Base-by-base conservation (phyloP, 2,329 filamentous ascomycete species). In the Cladosporium sp. region DNA sequence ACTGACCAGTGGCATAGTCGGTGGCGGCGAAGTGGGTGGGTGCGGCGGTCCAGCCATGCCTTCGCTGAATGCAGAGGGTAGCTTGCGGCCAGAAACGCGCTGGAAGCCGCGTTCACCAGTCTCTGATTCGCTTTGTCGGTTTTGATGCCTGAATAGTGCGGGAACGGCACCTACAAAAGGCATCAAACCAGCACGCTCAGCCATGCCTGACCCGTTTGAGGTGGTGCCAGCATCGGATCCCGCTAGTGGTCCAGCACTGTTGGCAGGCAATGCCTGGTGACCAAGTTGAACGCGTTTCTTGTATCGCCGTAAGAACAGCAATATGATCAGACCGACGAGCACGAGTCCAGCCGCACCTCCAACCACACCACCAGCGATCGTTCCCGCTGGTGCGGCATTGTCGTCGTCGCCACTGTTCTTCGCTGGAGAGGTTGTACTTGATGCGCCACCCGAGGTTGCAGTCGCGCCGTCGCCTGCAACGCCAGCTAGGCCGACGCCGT, bases 341-440 rank as follows among this genome's bases (percentile, higher is more conserved):
- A 82, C 79, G 34, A 81, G 66, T 25, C 83, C 84, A 34, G 83
- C 82, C 50, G 85, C 76, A 45, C 83, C 83, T 15, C 84, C 84
- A 24, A 87, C 76, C n/a, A 86, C 81, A 47, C 83, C 83, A 7
- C 84, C 84, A 19, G 85, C 82, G 3, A 86, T 79, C 58, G 78
- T 77, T 15, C 78, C 78, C 22, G 80, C 82, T 44, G 75, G 73
- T 6, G 77, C 69, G 19, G 72, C 67, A 34, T 59, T 62, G 15
- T 65, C 61, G 28, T 62, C 60, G 32, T 52, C 45, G 32, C 55
- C 58, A 28, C 53, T 39, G 28, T 40, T 42, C 12, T 25, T 37
- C 9, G 20, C 28, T 19, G 52, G 13, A 12, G 58, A 37, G 37
- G 55, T 61, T 15, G 44, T 60, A 4, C 49, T 55, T 13, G 54